phyloP scores from a whole-genome alignment of 1,284 basidiomycete genomes.

The Malassezia japonica region DNA sequence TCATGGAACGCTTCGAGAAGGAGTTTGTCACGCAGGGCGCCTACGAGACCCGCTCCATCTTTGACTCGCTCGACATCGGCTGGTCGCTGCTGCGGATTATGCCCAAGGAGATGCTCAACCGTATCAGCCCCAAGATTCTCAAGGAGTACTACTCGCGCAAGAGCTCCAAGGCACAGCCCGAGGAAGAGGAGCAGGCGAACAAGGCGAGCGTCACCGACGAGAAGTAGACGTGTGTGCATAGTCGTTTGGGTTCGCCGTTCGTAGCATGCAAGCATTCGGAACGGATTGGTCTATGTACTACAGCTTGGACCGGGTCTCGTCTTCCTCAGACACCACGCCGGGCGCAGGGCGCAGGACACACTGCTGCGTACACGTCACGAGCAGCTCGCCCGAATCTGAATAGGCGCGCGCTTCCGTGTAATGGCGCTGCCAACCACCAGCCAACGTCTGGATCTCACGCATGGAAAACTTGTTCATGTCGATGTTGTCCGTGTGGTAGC shows the following conservation, averaged over 20 bases:
- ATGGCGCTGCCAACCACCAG: conserved; percentile 26
- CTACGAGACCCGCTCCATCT: conserved; percentile 92
- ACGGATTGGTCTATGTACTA: neutral
- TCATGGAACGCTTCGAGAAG: conserved; percentile 45
- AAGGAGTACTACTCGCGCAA: conserved; percentile 46
- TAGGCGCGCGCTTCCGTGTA: conserved; percentile 25
- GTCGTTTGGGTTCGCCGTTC: no score
- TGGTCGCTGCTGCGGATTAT: conserved; percentile 96
- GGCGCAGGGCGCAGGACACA: conserved; percentile 19
- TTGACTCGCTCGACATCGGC: conserved; percentile 91
- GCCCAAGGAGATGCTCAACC: conserved; percentile 96
- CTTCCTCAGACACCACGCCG: neutral
- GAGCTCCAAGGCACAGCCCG: conserved; percentile 22
- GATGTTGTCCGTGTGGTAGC: conserved; percentile 27
- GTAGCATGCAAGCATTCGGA: neutral
- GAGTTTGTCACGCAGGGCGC: conserved; percentile 57
- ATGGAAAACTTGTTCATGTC: conserved; percentile 28
- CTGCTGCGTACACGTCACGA: conserved; percentile 27
- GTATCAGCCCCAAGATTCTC: conserved; percentile 51
- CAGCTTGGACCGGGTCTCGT: neutral
- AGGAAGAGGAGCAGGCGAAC: conserved; percentile 20
- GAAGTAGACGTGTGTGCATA: neutral
- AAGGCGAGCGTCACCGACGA: conserved; percentile 20
- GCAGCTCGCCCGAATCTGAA: conserved; percentile 19
- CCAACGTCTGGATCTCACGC: conserved; percentile 27